Base-by-base conservation (phyloP, 305 asterid genomes). In the Galium porrigens region DNA sequence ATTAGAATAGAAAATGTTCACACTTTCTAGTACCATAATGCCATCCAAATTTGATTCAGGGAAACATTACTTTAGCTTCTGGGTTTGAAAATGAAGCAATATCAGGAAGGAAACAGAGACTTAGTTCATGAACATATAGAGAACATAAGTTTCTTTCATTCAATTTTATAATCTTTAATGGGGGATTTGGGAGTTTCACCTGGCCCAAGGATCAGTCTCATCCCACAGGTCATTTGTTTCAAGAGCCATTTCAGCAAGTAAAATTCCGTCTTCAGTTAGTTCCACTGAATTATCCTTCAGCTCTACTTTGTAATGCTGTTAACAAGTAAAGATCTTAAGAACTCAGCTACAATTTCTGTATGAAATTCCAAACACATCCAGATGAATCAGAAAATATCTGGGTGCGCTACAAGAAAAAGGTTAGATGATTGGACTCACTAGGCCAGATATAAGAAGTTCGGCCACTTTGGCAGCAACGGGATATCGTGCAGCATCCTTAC, bases 171-270 rank as follows among this genome's bases (percentile, higher is more conserved):
- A 20, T 17, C 15, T 20, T 67, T 25, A 37, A 18, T 42, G 8
- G 12, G 10, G 30, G 12, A 3, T 52, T 51, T 52, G 18, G 46
- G 33, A 25, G 75, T 65, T 58, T 79, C 77, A 89, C 99, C 95
- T 87, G 68, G 99, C 99, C 99, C 99, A 94, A 56, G 97, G 99
- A 80, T 94, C 96, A 80, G 81, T 86, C 84, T 94, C 99, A 79
- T 94, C 96, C 99, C 97, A 94, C 44, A 94, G 74, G 76, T 94
- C 99, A 79, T 77, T 79, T 79, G 99, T 87, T 77, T 86, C 97
- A 63, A 94, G 82, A 76, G 99, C 97, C 96, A 81, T 82, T 87
- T 94, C 97, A 71, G 96, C 95, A 60, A 94, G 75, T 54, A 68
- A 53, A 67, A 94, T 94, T 62, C 99, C 99, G 73, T 83, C 92